Evolutionary conservation across 2,329 filamentous ascomycete genomes (phyloP).

Genomic region (Colletotrichum siamense): DNA sequence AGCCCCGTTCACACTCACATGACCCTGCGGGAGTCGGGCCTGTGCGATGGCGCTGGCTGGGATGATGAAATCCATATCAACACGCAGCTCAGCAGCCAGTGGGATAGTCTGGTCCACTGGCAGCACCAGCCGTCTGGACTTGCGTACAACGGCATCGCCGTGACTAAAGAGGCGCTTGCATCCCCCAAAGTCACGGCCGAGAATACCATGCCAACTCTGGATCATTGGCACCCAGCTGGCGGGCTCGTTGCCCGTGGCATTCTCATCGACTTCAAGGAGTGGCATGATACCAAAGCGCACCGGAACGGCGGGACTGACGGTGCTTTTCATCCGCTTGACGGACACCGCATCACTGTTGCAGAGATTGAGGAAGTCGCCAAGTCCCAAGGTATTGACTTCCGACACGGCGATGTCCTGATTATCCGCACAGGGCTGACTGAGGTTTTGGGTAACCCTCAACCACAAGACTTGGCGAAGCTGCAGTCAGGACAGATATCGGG

Average conservation of each 20-base stretch:
- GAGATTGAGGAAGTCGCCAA: slow-evolving; percentile 64
- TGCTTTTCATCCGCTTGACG: slow-evolving; percentile 44
- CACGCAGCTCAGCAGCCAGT: slow-evolving; percentile 61
- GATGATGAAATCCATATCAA: slow-evolving; percentile 61
- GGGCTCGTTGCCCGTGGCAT: slow-evolving; percentile 61
- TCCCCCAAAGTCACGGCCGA: slow-evolving; percentile 26
- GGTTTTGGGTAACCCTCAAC: slow-evolving; percentile 53
- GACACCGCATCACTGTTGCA: slow-evolving; percentile 56
- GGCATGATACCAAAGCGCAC: slow-evolving; percentile 39
- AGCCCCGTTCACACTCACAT: background rate
- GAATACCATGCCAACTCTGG: slow-evolving; percentile 39
- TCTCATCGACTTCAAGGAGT: slow-evolving; percentile 59
- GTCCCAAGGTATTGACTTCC: slow-evolving; percentile 67
- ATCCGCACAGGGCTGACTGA: slow-evolving; percentile 69
- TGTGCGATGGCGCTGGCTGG: slow-evolving; percentile 35
- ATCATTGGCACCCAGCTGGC: slow-evolving; percentile 57
- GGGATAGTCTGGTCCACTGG: slow-evolving; percentile 59
- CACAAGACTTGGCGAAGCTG: slow-evolving; percentile 39
- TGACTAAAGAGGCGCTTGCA: slow-evolving; percentile 36
- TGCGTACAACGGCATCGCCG: slow-evolving; percentile 55
- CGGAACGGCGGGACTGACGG: background rate
- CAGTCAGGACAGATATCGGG: background rate
- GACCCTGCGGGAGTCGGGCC: slow-evolving; percentile 30
- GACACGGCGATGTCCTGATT: slow-evolving; percentile 70
- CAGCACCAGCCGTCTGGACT: slow-evolving; percentile 46